A percentile compares a stretch with the other conserved stretches of the same genome.
Conservation (phyloP, 768 basidiomycete genomes). For the Mycena indigotica region DNA sequence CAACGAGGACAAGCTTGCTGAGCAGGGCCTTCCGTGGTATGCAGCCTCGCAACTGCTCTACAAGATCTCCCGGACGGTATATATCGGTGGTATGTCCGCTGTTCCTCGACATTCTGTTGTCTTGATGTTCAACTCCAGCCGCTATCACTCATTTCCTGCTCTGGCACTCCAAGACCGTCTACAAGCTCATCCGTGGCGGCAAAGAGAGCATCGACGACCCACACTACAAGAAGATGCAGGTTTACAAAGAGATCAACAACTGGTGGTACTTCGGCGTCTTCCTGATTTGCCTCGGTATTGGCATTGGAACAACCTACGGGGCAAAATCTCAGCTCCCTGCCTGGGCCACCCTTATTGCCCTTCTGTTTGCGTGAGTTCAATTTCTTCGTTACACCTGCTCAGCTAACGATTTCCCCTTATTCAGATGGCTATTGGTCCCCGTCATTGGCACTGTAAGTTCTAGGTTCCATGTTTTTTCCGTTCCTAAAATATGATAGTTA, state of each 20-base stretch:
- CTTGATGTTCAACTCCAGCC: conserved; percentile 24
- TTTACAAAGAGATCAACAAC: conserved; percentile 33
- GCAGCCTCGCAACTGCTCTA: conserved; percentile 46
- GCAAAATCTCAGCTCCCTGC: conserved; percentile 28
- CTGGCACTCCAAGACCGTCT: conserved; percentile 48
- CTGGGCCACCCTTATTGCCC: conserved; percentile 42
- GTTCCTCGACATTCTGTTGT: not conserved
- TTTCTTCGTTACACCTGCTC: not conserved
- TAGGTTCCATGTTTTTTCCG: too few species aligned
- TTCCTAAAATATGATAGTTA: too few species aligned
- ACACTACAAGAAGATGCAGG: conserved; percentile 43
- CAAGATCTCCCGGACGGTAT: conserved; percentile 40
- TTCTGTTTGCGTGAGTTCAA: conserved; percentile 30
- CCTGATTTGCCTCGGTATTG: conserved; percentile 32
- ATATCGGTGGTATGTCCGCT: conserved; percentile 36
- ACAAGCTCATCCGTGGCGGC: conserved; percentile 35
- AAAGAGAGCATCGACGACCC: conserved; percentile 38
- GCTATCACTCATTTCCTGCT: conserved; percentile 50
- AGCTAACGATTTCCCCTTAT: conserved; percentile 10
- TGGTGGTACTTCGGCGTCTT: conserved; percentile 40
- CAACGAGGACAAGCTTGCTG: conserved; percentile 46
- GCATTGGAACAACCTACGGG: conserved; percentile 37
- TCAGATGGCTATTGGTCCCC: conserved; percentile 47
- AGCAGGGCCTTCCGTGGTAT: conserved; percentile 33
- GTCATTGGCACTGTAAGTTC: conserved; percentile 54